Evolutionary conservation across 441 rosid species (phyloP).

Genomic region (Arabidopsis lyrata): DNA sequence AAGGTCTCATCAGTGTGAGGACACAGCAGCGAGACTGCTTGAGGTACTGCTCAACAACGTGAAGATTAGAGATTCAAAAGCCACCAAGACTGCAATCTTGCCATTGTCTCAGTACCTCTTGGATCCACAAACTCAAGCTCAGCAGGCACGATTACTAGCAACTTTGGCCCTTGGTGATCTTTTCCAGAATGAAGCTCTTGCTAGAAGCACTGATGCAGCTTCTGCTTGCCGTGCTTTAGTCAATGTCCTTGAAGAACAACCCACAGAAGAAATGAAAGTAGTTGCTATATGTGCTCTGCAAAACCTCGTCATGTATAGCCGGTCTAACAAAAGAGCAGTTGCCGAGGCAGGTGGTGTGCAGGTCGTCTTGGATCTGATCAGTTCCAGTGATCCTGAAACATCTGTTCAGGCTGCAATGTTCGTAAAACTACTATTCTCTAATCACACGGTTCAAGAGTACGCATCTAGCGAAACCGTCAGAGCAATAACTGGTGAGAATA

Average conservation of each 20-base stretch:
- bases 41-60: constrained; percentile 97
- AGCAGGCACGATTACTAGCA: constrained; percentile 94
- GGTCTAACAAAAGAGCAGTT: constrained; percentile 98
- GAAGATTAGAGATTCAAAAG: constrained; percentile 97
- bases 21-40: constrained; percentile 94
- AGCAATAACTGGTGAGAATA: constrained; percentile 90
- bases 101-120: constrained; percentile 97
- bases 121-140: constrained; percentile 99
- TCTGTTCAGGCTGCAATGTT: constrained; percentile 99
- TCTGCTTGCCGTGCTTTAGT: constrained; percentile 99
- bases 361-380: constrained; percentile 93
- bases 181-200: constrained; percentile 95
- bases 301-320: constrained; percentile 97
- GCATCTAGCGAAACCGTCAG: constrained; percentile 99
- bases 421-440: constrained; percentile 93
- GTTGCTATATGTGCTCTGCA: constrained; percentile 99
- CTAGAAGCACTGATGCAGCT: constrained; percentile 97
- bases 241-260: constrained; percentile 99
- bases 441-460: constrained; percentile 98
- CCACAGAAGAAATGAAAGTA: constrained; percentile 99
- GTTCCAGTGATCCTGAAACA: constrained; percentile 98
- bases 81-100: constrained; percentile 85
- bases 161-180: constrained; percentile 99
- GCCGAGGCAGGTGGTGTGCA: constrained; percentile 99
- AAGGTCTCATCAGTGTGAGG: constrained; percentile 97